Percentiles rank a stretch among this genome's conserved stretches.
phyloP scores from a whole-genome alignment of 257 asterid species.

The Solanum ahanhuiri region DNA sequence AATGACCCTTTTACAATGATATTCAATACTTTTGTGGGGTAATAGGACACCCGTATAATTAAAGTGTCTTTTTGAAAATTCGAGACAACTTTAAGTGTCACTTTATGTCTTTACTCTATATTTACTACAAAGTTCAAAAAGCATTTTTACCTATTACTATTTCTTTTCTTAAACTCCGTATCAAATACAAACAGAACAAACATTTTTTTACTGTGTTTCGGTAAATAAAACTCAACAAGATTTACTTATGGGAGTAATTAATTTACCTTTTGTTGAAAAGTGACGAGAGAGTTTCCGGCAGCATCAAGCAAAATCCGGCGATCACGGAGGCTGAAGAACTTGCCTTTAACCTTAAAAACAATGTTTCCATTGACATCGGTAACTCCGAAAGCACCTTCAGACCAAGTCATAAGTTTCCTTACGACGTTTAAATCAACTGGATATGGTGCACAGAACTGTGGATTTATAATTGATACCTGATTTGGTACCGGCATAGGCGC shows the following conservation, averaged over 20 bases:
- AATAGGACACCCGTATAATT: no score
- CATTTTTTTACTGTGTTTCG: no score
- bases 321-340: constrained; percentile 44
- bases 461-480: constrained; percentile 35
- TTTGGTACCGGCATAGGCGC: background rate
- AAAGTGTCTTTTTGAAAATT: no score
- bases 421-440: constrained; percentile 41
- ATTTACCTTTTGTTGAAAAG: constrained; percentile 44
- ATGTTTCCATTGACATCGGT: constrained; percentile 54
- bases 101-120: no score
- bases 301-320: constrained; percentile 50
- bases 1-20: no score
- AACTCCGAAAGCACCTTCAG: constrained; percentile 46
- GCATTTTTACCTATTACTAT: no score
- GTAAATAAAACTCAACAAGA: background rate
- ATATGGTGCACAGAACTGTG: constrained; percentile 48
- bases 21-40: no score
- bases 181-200: no score
- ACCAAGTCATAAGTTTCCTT: constrained; percentile 43
- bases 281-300: constrained; percentile 41
- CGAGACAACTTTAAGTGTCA: no score
- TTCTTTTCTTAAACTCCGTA: no score
- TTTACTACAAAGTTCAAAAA: no score
- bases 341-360: constrained; percentile 42
- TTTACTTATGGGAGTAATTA: background rate